Evolutionary conservation across 768 basidiomycete genomes (phyloP), one percentile per base, ranked within the genome.

Genomic region (Suillus hirtellus): DNA sequence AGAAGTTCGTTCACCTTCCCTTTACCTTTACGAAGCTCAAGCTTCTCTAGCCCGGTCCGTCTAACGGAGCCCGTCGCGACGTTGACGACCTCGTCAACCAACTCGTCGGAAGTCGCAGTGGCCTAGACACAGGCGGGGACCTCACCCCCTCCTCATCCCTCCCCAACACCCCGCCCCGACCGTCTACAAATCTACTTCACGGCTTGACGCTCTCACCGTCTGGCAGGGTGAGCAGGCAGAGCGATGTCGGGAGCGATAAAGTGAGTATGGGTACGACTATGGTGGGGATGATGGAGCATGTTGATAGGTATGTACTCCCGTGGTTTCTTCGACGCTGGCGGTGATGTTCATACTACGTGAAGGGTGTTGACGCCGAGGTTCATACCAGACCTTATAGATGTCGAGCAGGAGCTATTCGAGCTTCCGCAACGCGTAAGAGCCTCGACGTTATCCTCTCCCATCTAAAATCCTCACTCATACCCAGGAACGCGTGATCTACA

Each of bases 361-460:
- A 92, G 89, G 63, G 79, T 79, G 52, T 79, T 92, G 70, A 86
- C 84, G 5, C 87, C 89, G 12, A 82, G 90, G 49, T 81, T 84
- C 37, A 79, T 87, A 49, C 84, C 85, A n/a, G 92, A 93, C 71
- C 82, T 95, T n/a, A 85, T 96, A 58, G 93, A 96, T 67, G 82
- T 92, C 19, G 92, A 95, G 66, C 89, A 93, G 70, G 95, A 97
- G 71, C 78, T 97, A 6, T 96, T 93, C 68, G 95, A 96, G 69
- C 78, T 95, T 12, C 95, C 95, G 2, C 87, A 90, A 70, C 93
- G 90, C 80, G 95, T 93, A 61, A 54, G 79, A 9, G 15, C 27
- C 21, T 1, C 69, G 9, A 38, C n/a, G 43, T 0, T 6, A 11
- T 49, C 47, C 15, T 19, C 31, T 42, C 31, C 50, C 60, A 21